Base-by-base conservation (phyloP, 2,329 filamentous ascomycete genomes). In the Alternaria postmessia region DNA sequence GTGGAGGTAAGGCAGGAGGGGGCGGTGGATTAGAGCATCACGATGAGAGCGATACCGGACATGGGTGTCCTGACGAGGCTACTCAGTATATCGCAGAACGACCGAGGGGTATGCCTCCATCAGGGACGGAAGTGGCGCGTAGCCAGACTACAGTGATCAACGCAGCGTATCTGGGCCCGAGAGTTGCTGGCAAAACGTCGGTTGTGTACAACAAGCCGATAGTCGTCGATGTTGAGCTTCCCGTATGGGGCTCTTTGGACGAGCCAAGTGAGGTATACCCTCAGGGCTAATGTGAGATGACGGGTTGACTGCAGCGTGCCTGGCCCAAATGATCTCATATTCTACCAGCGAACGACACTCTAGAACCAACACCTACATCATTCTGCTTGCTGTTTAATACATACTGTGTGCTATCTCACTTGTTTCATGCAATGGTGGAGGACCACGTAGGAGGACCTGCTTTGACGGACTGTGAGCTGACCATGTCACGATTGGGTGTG, bases 61-160 rank as follows among this genome's bases (percentile, higher is more conserved):
- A 60, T 38, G 34, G 55, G 46, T 47, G 57, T 44, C 53, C 52
- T 64, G 60, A 72, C 67, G 66, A 69, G 65, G 67, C 69, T 63
- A 51, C 54, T n/a, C 54, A 42, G 54, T 28, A 36, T 36, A 8
- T 18, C 22, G 46, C 20, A 11, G n/a, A 38, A 44, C n/a, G 32
- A 54, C 32, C 28, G 57, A 51, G 24, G 52, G 57, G 39, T 51
- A 49, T 38, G 46, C 38, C 41, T 51, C 39, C n/a, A 39, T 61
- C 54, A 32, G 63, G 66, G 47, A 67, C 34, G 51, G 62, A 67
- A 82, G 46, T 83, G 32, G 55, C 46, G 46, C 53, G 87, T 67
- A 81, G 74, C 61, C 90, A 94, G 80, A 95, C 91, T 1, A 94
- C 89, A 73, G 81, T 96, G 54, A 85, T 95, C 67, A 96, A 96